Conservation (phyloP, 1,139 yeast species). For the Hansenula lynferdii region DNA sequence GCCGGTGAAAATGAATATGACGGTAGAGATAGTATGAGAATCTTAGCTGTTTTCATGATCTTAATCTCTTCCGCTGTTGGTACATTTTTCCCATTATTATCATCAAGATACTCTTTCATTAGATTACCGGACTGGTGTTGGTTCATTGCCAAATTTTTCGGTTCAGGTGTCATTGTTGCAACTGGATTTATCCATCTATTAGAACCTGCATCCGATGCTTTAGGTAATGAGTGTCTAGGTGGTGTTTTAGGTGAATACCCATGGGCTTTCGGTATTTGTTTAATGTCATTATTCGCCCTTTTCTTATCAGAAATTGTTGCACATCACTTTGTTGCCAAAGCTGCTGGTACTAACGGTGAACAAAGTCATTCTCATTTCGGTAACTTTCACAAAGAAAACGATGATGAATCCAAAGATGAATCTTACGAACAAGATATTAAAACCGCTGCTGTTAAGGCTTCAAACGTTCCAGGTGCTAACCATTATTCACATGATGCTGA, state of each 20-base stretch:
- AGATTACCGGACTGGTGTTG: conserved; percentile 53
- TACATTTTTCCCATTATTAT: conserved; percentile 50
- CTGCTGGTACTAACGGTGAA: conserved; percentile 25
- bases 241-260: conserved; percentile 52
- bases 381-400: conserved; percentile 14
- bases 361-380: conserved; percentile 49
- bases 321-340: conserved; percentile 37
- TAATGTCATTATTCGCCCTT: conserved; percentile 45
- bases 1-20: conserved; percentile 27
- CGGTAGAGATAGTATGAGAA: conserved; percentile 46
- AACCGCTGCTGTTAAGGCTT: not conserved
- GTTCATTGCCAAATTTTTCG: conserved; percentile 77
- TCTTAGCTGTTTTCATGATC: conserved; percentile 58
- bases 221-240: conserved; percentile 48
- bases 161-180: conserved; percentile 89
- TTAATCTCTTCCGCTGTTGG: conserved; percentile 54
- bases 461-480: conserved; percentile 23
- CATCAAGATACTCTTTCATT: conserved; percentile 46
- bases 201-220: conserved; percentile 66
- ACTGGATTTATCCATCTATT: conserved; percentile 84
- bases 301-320: conserved; percentile 56
- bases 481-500: conserved; percentile 45
- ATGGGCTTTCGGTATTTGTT: conserved; percentile 59
- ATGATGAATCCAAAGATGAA: conserved; percentile 3
- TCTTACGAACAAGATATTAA: conserved; percentile 1